Base-by-base conservation (phyloP, 2,329 filamentous ascomycete species). In the Xylariales sp. region DNA sequence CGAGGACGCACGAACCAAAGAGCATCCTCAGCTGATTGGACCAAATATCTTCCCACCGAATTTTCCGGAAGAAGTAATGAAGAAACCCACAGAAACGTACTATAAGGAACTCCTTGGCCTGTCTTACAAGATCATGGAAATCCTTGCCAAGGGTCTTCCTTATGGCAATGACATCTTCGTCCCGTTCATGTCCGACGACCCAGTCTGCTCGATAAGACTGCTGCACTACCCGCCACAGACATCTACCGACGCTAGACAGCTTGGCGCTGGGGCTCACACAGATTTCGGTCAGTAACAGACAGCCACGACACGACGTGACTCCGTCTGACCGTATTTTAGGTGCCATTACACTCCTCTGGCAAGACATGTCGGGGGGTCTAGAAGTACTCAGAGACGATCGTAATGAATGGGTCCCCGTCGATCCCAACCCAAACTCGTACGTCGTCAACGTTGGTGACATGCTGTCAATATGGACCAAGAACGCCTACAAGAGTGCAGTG, bases 361-460 rank as follows among this genome's bases (percentile, higher is more conserved):
- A 55, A 43, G 52, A 53, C 36, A 27, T 32, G 20, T 39, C 39
- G 4, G 48, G 48, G 6, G 52, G 51, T 2, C 47, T 55, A 25
- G 50, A 55, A 27, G 51, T 55, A 2, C 34, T 46, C 8, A 33
- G 53, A 39, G 45, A 39, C 8, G 14, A 6, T 5, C 42, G 47
- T 7, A 20, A 38, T 2, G 16, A 32, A n/a, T 54, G 51, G 51
- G 20, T 51, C 3, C 29, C 45, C 8, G 48, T 53, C 5, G 12
- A 45, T 4, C 48, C 49, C 6, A 46, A 50, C 38, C 48, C 48
- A 16, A 46, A 49, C 14, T 44, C 46, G 1, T 52, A 51, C 32
- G 50, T 55, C 5, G 50, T 55, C 21, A 55, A 55, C 36, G 46
- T 53, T 21, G 52, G 51, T 10, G 51, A 55, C 45, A 53, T 55